Conservation (phyloP, 2,329 filamentous ascomycete species). For the Xylaria polymorpha region DNA sequence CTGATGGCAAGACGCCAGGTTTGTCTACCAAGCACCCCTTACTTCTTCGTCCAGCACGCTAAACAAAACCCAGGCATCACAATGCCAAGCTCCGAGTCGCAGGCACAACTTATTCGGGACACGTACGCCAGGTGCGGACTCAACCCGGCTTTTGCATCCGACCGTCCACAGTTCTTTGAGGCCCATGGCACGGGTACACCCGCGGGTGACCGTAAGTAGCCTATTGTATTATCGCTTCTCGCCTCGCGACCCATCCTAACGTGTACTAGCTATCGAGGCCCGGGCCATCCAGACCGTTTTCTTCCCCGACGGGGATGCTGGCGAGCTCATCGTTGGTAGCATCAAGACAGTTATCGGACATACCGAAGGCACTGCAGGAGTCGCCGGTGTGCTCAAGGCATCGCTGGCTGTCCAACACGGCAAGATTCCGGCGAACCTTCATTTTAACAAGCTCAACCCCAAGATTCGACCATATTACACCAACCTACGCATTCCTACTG, state of each 20-base stretch:
- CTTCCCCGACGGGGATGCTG: neutral
- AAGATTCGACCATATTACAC: slow-evolving; percentile 23
- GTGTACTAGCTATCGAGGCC: neutral
- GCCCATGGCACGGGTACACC: slow-evolving; percentile 46
- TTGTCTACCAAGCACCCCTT: neutral
- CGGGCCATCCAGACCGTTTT: slow-evolving; percentile 2
- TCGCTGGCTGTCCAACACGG: slow-evolving; percentile 38
- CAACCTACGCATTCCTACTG: slow-evolving; percentile 39
- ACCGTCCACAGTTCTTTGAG: slow-evolving; percentile 42
- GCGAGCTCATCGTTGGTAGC: slow-evolving; percentile 36
- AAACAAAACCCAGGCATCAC: slow-evolving; percentile 26
- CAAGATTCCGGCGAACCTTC: slow-evolving; percentile 19
- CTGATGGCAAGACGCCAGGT: slow-evolving; percentile 42
- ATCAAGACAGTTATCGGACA: slow-evolving; percentile 44
- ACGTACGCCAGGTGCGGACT: slow-evolving; percentile 40
- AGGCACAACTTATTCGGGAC: slow-evolving; percentile 40
- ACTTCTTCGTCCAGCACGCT: neutral
- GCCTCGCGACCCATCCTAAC: neutral
- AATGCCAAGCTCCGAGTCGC: slow-evolving; percentile 35
- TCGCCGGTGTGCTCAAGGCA: slow-evolving; percentile 47
- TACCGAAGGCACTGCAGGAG: slow-evolving; percentile 45
- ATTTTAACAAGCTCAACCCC: slow-evolving; percentile 19
- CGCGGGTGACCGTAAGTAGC: slow-evolving; percentile 43
- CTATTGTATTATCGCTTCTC: slow-evolving; percentile 37
- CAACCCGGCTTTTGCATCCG: slow-evolving; percentile 11